Evolutionary conservation across 2,329 filamentous ascomycete species (phyloP).

Genomic region (Pseudopyrenochaeta lycopersici): DNA sequence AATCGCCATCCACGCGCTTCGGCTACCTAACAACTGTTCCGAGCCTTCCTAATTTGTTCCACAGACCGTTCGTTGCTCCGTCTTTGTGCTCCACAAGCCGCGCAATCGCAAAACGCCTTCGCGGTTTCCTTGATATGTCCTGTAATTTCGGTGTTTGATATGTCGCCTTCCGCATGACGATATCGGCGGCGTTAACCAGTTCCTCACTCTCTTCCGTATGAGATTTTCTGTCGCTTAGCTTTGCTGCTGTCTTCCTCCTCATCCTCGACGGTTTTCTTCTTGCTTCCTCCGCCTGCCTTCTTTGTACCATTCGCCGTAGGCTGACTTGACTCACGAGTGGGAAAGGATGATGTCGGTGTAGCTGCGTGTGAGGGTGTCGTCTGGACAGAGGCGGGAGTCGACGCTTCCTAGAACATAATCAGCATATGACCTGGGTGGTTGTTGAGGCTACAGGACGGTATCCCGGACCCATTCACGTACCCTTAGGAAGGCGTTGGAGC

Average conservation of each 20-base stretch:
- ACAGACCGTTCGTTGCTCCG: conserved; percentile 17
- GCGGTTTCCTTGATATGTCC: conserved; percentile 8
- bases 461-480: conserved; percentile 30
- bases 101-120: conserved; percentile 27
- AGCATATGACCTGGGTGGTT: conserved; percentile 12
- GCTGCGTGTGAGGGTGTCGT: conserved; percentile 58
- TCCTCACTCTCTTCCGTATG: conserved; percentile 57
- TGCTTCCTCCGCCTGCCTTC: conserved; percentile 49
- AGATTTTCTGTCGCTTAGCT: conserved; percentile 60
- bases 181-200: conserved; percentile 1
- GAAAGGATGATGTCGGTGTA: conserved; percentile 58
- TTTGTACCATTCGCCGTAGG: conserved; percentile 51
- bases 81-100: conserved; percentile 34
- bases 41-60: conserved; percentile 31
- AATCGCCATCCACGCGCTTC: conserved; percentile 10
- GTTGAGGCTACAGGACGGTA: neutral
- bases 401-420: conserved; percentile 45
- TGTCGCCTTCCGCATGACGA: conserved; percentile 1
- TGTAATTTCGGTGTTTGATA: neutral
- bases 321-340: conserved; percentile 56
- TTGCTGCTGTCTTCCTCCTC: conserved; percentile 59
- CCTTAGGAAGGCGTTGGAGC: conserved; percentile 51
- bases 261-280: conserved; percentile 56
- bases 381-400: conserved; percentile 48
- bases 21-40: conserved; percentile 10